Evolutionary conservation across 2,329 filamentous ascomycete genomes (phyloP).

Genomic region (Didymella pomorum): DNA sequence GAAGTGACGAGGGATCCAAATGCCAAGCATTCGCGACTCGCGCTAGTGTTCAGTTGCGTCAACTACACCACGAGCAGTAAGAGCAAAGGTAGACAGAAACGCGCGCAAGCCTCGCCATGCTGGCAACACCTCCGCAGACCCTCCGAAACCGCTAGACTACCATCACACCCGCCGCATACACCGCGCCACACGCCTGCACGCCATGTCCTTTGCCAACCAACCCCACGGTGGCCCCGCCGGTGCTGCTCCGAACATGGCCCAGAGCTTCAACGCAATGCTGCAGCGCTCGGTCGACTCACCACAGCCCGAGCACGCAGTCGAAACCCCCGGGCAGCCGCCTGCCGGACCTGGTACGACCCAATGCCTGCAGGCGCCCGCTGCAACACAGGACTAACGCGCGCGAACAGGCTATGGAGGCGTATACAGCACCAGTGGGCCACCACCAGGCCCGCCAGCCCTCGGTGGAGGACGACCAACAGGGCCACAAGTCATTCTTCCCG

Average conservation of each 20-base stretch:
- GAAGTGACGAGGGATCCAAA: too few species aligned
- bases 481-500: slow-evolving; percentile 40
- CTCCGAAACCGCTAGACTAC: slow-evolving; percentile 33
- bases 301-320: slow-evolving; percentile 33
- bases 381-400: slow-evolving; percentile 25
- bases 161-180: slow-evolving; percentile 10
- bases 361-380: slow-evolving; percentile 2
- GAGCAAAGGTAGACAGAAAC: slow-evolving; percentile 29
- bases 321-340: slow-evolving; percentile 36
- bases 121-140: slow-evolving; percentile 28
- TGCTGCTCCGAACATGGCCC: slow-evolving; percentile 40
- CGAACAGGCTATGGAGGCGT: slow-evolving; percentile 46
- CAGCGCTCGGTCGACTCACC: slow-evolving; percentile 47
- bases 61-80: slow-evolving; percentile 13
- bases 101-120: slow-evolving; percentile 43
- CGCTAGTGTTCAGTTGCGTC: slow-evolving; percentile 11
- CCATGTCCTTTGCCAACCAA: slow-evolving; percentile 42
- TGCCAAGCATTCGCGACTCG: slow-evolving; percentile 8
- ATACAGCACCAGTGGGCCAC: slow-evolving; percentile 53
- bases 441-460: slow-evolving; percentile 58
- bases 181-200: slow-evolving; percentile 8
- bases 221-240: slow-evolving; percentile 44
- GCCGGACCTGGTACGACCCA: slow-evolving; percentile 38
- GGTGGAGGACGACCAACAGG: slow-evolving; percentile 37
- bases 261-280: slow-evolving; percentile 49